Base-by-base conservation (phyloP, 495 filamentous ascomycete genomes). In the Trichocladium uniseriatum region DNA sequence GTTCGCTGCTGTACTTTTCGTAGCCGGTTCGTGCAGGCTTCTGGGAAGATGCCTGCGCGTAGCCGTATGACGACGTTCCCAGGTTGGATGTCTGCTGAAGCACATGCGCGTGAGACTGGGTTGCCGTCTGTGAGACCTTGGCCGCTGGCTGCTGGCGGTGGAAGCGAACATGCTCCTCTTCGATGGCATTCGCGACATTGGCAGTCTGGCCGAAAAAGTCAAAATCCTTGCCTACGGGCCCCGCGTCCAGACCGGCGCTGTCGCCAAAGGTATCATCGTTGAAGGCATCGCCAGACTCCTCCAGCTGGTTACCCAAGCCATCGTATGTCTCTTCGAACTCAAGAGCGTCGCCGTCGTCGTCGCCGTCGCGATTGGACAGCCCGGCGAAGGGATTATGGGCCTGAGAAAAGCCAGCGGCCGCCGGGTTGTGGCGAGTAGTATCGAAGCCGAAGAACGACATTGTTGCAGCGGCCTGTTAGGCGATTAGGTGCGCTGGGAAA, bases 291-390 rank as follows among this genome's bases (percentile, higher is more conserved):
- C 90, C 86, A 15, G 87, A 85, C 60, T 97, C 90, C 57, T 95
- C 84, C 27, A 99, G 79, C 63, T 86, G 81, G 65, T 95, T 87
- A 3, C 89, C 92, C 18, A 97, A 74, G 2, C 92, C 92, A 68
- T 99, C 94, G 63, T 99, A 97, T 24, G 92, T 97, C 58, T 99
- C 92, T 56, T 98, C 92, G 55, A 97, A 98, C 51, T 97, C 89
- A 47, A 97, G 55, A 21, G 76, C 89, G 68, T 78, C 90, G 76
- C 77, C 86, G 59, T 94, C 82, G 36, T 84, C 82, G 51, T 84
- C 79, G 29, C 80, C 82, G 51, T 84, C 79, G 29, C 80, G 77
- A 37, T 64, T 62, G 43, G 83, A 80, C 39, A 95, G 78, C 35
- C 83, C 81, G 54, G 89, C 90, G 65, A 97, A 98, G 21, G 92